These are phyloP conservation scores for Globisporangium canariense DNA, from an alignment of 352 stramenopile genomes.

Conservation along the genomic window DNA sequence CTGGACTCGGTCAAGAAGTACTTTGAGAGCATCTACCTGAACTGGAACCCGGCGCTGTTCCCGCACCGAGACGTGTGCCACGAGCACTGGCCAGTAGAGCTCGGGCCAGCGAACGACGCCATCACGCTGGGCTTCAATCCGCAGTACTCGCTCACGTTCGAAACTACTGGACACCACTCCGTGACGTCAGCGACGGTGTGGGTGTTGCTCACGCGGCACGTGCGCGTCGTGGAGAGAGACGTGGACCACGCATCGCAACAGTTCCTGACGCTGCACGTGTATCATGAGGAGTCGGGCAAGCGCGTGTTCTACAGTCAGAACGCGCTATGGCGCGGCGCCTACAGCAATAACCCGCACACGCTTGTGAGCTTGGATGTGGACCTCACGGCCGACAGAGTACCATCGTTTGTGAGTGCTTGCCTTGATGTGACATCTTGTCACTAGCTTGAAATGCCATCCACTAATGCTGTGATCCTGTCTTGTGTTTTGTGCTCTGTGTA, in stretches of 20 bases:
- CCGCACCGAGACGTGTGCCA: conserved; percentile 75
- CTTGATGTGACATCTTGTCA: neutral
- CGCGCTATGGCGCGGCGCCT: conserved; percentile 77
- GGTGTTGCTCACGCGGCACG: conserved; percentile 92
- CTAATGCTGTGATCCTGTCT: neutral
- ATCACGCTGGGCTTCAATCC: conserved; percentile 92
- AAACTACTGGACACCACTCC: conserved; percentile 11
- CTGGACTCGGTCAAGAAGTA: conserved; percentile 91
- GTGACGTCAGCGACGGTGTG: conserved; percentile 69
- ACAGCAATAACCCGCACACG: conserved; percentile 92
- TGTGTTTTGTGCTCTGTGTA: conserved; percentile 19
- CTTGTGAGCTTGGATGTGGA: conserved; percentile 86
- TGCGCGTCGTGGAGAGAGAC: conserved; percentile 75
- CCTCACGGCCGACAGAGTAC: conserved; percentile 39
- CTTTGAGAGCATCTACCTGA: conserved; percentile 94
- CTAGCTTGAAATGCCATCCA: neutral
- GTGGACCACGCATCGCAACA: conserved; percentile 49
- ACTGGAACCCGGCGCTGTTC: conserved; percentile 95
- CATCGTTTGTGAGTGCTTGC: conserved; percentile 47
- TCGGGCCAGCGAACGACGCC: conserved; percentile 86
- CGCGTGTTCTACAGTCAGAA: conserved; percentile 85
- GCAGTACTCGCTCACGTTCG: conserved; percentile 89
- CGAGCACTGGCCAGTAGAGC: conserved; percentile 77
- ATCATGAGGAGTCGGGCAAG: conserved; percentile 49
- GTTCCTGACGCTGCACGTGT: conserved; percentile 92